phyloP scores from a whole-genome alignment of 2,329 filamentous ascomycete genomes.

The Biscogniauxia mediterranea region DNA sequence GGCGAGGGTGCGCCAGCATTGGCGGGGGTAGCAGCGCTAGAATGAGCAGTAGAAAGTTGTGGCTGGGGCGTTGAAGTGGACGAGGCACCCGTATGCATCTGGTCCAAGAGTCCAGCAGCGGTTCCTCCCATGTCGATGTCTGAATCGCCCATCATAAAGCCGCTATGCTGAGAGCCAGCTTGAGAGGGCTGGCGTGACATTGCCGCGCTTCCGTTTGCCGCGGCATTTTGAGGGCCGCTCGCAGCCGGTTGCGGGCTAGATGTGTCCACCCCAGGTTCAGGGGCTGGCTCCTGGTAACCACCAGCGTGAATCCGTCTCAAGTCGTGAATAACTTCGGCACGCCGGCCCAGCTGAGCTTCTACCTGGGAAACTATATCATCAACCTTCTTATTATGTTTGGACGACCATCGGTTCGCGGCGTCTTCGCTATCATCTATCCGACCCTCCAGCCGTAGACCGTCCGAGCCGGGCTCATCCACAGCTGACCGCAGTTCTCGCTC shows the following conservation, averaged over 20 bases:
- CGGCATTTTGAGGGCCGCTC: slow-evolving; percentile 21
- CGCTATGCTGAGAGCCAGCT: slow-evolving; percentile 55
- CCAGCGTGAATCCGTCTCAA: slow-evolving; percentile 75
- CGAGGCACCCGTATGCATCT: slow-evolving; percentile 64
- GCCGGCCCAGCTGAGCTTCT: slow-evolving; percentile 67
- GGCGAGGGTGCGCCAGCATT: slow-evolving; percentile 48
- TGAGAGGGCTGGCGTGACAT: slow-evolving; percentile 56
- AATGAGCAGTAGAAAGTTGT: slow-evolving; percentile 54
- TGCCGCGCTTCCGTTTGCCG: slow-evolving; percentile 23
- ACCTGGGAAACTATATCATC: slow-evolving; percentile 75
- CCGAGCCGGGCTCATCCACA: slow-evolving; percentile 57
- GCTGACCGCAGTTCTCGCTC: slow-evolving; percentile 74
- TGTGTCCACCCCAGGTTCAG: slow-evolving; percentile 39
- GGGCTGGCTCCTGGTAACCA: slow-evolving; percentile 64
- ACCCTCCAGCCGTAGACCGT: slow-evolving; percentile 65
- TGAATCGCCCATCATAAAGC: slow-evolving; percentile 55
- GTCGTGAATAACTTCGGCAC: slow-evolving; percentile 61
- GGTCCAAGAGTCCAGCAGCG: slow-evolving; percentile 63
- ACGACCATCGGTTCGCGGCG: slow-evolving; percentile 36
- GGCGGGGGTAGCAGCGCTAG: slow-evolving; percentile 56
- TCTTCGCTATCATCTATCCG: slow-evolving; percentile 50
- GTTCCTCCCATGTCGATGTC: slow-evolving; percentile 66
- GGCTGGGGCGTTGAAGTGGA: slow-evolving; percentile 61
- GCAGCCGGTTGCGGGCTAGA: slow-evolving; percentile 9
- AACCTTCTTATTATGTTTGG: slow-evolving; percentile 53